Evolutionary conservation across 2,329 filamentous ascomycete genomes (phyloP).

Genomic region (Periconia sp.): DNA sequence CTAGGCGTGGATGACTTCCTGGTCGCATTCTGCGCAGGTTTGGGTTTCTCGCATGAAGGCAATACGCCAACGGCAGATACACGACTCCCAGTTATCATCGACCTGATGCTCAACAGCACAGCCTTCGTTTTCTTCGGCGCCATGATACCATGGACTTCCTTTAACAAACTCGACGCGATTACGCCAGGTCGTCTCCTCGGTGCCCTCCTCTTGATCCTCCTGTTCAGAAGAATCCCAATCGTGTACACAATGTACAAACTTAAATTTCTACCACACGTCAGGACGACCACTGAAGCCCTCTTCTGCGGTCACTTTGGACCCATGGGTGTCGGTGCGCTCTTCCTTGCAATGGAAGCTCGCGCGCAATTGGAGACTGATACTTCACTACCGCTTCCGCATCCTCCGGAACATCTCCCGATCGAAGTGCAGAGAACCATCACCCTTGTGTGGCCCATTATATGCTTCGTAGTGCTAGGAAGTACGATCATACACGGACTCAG

Average conservation of each 20-base stretch:
- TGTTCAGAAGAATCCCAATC: conserved; percentile 60
- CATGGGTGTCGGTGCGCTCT: conserved; percentile 63
- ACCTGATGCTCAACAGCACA: conserved; percentile 61
- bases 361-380: conserved; percentile 59
- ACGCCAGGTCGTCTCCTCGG: conserved; percentile 53
- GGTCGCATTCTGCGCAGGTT: conserved; percentile 61
- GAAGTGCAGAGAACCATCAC: conserved; percentile 48
- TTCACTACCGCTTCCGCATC: conserved; percentile 52
- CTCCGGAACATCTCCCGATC: conserved; percentile 42
- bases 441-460: conserved; percentile 61
- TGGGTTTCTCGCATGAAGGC: conserved; percentile 61
- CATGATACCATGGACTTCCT: conserved; percentile 59
- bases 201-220: conserved; percentile 56
- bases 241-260: conserved; percentile 56
- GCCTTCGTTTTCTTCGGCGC: conserved; percentile 65
- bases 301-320: conserved; percentile 65
- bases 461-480: conserved; percentile 60
- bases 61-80: conserved; percentile 57
- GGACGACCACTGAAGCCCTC: conserved; percentile 58
- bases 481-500: conserved; percentile 62
- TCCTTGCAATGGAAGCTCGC: conserved; percentile 62
- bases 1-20: conserved; percentile 64
- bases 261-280: conserved; percentile 53
- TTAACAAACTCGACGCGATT: conserved; percentile 41
- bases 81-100: conserved; percentile 57